Base-by-base conservation (phyloP, 768 basidiomycete genomes). In the Boletus sensibilis region DNA sequence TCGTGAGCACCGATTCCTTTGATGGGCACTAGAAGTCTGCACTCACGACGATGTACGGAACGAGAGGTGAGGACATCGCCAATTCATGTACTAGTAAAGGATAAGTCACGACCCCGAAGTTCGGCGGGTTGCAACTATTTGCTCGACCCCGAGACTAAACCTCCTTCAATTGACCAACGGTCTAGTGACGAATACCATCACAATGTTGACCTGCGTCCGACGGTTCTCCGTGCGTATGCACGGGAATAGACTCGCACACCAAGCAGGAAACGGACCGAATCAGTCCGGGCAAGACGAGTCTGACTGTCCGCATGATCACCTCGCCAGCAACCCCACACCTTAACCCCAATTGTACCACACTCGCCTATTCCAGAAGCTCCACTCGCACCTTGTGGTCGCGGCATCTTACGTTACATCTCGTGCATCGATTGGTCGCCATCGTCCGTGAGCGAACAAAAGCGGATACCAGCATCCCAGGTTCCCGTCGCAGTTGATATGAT, bases 21-120 rank as follows among this genome's bases (percentile, higher is more conserved):
- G 23, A 52, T 9, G 43, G 0, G 8, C 21, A 40, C 33, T 8
- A n/a, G n/a, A n/a, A n/a, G n/a, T 37, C 16, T 29, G 34, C 33
- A 63, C 68, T 63, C 45, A 71, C 69, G 45, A 47, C 21, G 31
- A 69, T 45, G 10, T 52, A 61, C n/a, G 62, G 38, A 39, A 39
- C 29, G 23, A 71, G 50, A 37, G 63, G 60, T 20, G 65, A 55
- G 39, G 62, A 57, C 64, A 69, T 72, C 25, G 40, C 20, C 2
- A 29, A 13, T 46, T 27, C 27, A n/a, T n/a, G n/a, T 29, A 29
- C 7, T n/a, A n/a, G 27, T 6, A 29, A 49, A 23, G 31, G 11
- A 7, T 6, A 34, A 25, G 25, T 14, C 8, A 5, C n/a, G 6
- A 9, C 21, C 21, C 27, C 31, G 23, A 43, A 43, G 7, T 41